Percentiles rank a stretch among this genome's conserved stretches.
These are phyloP conservation scores for Amphibolis antarctica DNA, from an alignment of 106 monocot species.

Conservation along the genomic window DNA sequence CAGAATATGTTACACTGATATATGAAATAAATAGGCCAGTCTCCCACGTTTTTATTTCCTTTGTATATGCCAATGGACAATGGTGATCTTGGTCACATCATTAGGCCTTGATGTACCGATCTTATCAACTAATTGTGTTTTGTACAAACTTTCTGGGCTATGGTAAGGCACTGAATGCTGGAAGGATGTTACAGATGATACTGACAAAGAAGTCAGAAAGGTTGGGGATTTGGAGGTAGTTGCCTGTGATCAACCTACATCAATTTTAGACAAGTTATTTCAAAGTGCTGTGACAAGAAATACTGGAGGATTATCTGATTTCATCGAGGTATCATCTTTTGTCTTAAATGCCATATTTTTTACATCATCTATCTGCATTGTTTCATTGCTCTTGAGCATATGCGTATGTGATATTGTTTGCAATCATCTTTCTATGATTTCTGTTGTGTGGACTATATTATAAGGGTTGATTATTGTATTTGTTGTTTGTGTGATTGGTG, in stretches of 20 bases:
- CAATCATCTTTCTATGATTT: too few relatives aligned
- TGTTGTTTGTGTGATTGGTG: too few relatives aligned
- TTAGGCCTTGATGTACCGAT: neutral
- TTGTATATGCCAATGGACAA: neutral
- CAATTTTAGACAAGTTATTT: conserved; percentile 13
- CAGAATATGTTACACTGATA: neutral
- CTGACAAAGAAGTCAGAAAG: neutral
- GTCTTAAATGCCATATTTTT: neutral
- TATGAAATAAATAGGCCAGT: neutral
- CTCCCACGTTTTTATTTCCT: neutral
- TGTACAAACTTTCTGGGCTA: neutral
- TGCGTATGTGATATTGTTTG: too few relatives aligned
- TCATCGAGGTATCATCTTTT: conserved; percentile 7
- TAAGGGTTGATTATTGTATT: too few relatives aligned
- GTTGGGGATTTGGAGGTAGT: neutral
- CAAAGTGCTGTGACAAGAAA: conserved; percentile 6
- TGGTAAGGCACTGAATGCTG: neutral
- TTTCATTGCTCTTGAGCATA: neutral
- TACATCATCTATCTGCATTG: neutral
- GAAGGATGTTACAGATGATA: conserved; percentile 3
- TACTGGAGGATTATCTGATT: neutral
- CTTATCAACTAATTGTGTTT: neutral
- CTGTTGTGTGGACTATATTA: too few relatives aligned
- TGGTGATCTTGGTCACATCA: neutral
- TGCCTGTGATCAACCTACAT: neutral